Evolutionary conservation across 2,329 filamentous ascomycete species (phyloP), one percentile per base, ranked within the genome.

Genomic region (Ophiostoma sp.): DNA sequence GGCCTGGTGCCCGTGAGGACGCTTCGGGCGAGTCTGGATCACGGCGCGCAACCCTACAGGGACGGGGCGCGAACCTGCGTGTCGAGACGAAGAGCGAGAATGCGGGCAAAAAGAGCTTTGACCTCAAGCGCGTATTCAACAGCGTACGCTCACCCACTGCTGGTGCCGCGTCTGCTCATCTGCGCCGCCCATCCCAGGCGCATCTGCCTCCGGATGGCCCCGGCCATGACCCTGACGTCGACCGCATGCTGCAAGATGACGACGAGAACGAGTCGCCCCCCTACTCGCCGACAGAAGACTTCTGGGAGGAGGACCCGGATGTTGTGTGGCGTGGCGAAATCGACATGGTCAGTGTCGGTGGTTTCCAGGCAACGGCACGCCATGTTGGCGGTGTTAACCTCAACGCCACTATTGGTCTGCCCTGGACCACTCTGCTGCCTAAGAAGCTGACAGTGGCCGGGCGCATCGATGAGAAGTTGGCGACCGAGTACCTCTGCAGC

Each of bases 401-500:
- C 67, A 85, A 82, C 63, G 85, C 83, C 70, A 85, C 88, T 0
- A 74, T 78, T 27, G 73, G 73, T 1, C 68, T 79, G 16, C 76
- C 82, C 0, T 98, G 93, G 92, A 84, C 84, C 18, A 85, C 90
- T 69, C 80, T 98, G 9, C 85, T 97, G 7, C 90, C 92, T 0
- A 81, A 85, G 42, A 84, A 82, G 7, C 81, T 95, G 42, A 87
- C 84, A 6, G 89, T 95, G 36, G 89, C 89, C 64, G 92, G 91
- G 1, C 87, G 95, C 18, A 95, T 99, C 70, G 87, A 91, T 66
- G 87, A 92, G 73, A 85, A 89, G 70, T 90, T 89, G 72, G 95
- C 94, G 11, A 92, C 93, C 68, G 92, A 96, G 70, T 99, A 99
- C 74, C 87, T 99, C 0, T 95, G 92, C 75, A 88, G 92, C 66